Evolutionary conservation across 2,329 filamentous ascomycete species (phyloP).

Genomic region (Sarocladium oryzae): DNA sequence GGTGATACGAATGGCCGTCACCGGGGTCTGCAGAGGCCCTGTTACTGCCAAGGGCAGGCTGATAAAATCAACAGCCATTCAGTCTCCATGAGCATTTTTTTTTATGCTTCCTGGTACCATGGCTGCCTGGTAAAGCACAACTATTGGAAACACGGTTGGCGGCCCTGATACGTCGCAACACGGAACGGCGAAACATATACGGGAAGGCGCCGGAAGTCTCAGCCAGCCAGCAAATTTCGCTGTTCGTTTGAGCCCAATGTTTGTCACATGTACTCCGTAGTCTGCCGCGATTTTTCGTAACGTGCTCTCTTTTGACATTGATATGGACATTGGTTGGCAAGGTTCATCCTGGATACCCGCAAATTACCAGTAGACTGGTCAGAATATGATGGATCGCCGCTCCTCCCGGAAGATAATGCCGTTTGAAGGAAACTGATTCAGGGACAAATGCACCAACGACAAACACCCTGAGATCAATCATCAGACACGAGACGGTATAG

Average conservation of each 20-base stretch:
- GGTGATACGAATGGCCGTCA: neutral
- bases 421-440: neutral
- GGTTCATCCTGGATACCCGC: neutral
- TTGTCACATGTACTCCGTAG: too few species aligned
- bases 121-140: too few species aligned
- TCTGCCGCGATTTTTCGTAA: too few species aligned
- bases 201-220: too few species aligned
- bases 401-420: constrained; percentile 6
- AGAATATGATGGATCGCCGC: constrained; percentile 4
- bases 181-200: too few species aligned
- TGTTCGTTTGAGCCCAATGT: too few species aligned
- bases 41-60: neutral
- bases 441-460: neutral
- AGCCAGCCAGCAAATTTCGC: too few species aligned
- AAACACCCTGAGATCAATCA: neutral
- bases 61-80: too few species aligned
- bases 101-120: too few species aligned
- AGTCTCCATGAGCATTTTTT: too few species aligned
- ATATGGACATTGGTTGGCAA: constrained; percentile 1
- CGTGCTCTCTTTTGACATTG: neutral
- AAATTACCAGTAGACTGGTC: constrained; percentile 2
- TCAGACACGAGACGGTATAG: neutral
- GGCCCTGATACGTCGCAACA: too few species aligned
- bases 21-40: neutral
- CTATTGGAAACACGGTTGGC: too few species aligned